A percentile compares a stretch with the other conserved stretches of the same genome.
Evolutionary conservation across 1,139 yeast species (phyloP).

Genomic region (Saccharomyces hybrid): DNA sequence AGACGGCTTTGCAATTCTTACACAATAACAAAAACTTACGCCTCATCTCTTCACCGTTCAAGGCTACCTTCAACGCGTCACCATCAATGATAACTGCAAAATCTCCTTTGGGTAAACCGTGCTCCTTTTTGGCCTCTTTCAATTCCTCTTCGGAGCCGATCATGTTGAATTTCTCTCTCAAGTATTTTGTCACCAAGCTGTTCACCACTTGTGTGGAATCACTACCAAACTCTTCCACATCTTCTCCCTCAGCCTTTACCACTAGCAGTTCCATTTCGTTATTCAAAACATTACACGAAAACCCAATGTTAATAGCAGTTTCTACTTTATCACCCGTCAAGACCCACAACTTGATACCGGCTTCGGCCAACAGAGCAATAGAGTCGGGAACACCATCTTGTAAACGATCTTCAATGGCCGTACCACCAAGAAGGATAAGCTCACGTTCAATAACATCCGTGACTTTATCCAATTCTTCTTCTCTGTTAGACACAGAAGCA

Average conservation of each 20-base stretch:
- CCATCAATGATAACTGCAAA: slow-evolving; percentile 90
- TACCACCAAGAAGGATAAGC: slow-evolving; percentile 79
- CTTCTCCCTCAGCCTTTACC: slow-evolving; percentile 43
- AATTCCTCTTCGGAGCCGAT: slow-evolving; percentile 47
- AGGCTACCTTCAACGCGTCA: slow-evolving; percentile 72
- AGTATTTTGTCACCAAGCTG: slow-evolving; percentile 51
- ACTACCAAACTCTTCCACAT: slow-evolving; percentile 35
- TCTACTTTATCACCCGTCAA: slow-evolving; percentile 96
- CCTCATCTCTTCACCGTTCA: slow-evolving; percentile 48
- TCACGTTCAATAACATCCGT: slow-evolving; percentile 75
- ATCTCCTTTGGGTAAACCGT: slow-evolving; percentile 69
- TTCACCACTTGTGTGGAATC: slow-evolving; percentile 40
- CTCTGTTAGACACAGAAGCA: slow-evolving; percentile 70
- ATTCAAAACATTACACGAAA: slow-evolving; percentile 83
- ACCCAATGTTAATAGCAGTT: slow-evolving; percentile 96
- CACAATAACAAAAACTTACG: slow-evolving; percentile 76
- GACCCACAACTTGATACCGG: slow-evolving; percentile 96
- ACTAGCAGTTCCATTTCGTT: slow-evolving; percentile 82
- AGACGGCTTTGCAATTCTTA: slow-evolving; percentile 87
- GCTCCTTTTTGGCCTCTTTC: slow-evolving; percentile 64
- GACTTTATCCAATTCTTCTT: slow-evolving; percentile 64
- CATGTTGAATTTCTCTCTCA: slow-evolving; percentile 56
- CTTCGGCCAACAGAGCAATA: slow-evolving; percentile 75
- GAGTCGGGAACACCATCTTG: slow-evolving; percentile 98
- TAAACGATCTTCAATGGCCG: slow-evolving; percentile 93